Percentiles rank a stretch among this genome's conserved stretches.
Conservation (phyloP, 2,329 filamentous ascomycete genomes). For the Trichoderma lentiforme region DNA sequence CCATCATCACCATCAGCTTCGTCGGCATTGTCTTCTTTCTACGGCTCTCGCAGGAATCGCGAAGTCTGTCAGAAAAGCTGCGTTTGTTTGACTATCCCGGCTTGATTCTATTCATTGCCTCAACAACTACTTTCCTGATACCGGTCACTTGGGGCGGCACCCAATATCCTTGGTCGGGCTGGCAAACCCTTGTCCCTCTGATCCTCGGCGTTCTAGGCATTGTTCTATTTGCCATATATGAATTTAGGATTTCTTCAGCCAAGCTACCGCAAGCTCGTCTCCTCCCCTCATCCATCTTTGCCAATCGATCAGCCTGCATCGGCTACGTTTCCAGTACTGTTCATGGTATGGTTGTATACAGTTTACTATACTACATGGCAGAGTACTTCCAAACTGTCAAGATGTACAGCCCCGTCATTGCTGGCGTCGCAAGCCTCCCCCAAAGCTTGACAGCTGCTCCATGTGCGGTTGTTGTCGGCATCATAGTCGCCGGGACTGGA, state of each 20-base stretch:
- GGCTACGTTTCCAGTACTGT: neutral
- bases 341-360: neutral
- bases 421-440: neutral
- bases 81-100: neutral
- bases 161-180: neutral
- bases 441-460: neutral
- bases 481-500: neutral
- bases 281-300: neutral
- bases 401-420: neutral
- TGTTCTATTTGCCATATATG: neutral
- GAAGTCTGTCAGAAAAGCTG: neutral
- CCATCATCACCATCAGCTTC: neutral
- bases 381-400: neutral
- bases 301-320: neutral
- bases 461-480: neutral
- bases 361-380: neutral
- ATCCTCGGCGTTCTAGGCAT: neutral
- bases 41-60: neutral
- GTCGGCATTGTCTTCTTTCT: neutral
- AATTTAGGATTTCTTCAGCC: rapidly evolving
- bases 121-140: neutral
- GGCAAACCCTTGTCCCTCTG: neutral
- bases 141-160: neutral
- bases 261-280: neutral
- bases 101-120: neutral